These are phyloP conservation scores for Hymenoscyphus fructigenus DNA, from an alignment of 2,329 filamentous ascomycete species.

Conservation along the genomic window DNA sequence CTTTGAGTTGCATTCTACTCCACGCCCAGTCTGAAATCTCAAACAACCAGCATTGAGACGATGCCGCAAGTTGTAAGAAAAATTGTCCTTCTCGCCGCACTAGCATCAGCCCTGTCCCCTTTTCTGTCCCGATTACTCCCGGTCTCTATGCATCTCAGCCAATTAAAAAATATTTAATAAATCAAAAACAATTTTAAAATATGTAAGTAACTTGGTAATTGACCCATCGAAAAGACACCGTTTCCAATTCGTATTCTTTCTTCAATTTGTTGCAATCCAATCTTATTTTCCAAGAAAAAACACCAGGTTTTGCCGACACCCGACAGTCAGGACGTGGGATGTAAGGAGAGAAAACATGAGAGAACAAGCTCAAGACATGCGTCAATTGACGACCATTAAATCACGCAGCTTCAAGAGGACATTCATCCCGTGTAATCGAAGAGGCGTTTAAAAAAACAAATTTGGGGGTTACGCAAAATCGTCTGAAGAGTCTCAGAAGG, in stretches of 20 bases:
- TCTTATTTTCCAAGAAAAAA: neutral
- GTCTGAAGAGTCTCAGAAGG: too few species aligned
- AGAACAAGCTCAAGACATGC: neutral
- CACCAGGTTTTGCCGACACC: neutral
- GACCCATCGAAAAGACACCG: neutral
- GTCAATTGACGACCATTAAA: neutral
- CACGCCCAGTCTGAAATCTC: neutral
- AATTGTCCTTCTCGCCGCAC: slow-evolving; percentile 1
- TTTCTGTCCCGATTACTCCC: neutral
- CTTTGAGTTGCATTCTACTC: neutral
- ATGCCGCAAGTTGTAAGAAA: neutral
- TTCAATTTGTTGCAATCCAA: neutral
- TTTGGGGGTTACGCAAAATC: neutral
- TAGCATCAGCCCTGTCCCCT: neutral
- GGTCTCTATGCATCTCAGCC: neutral
- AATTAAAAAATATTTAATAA: neutral
- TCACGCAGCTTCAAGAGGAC: neutral
- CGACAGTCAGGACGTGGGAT: neutral
- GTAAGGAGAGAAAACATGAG: neutral
- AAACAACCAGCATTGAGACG: neutral
- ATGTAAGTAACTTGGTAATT: neutral
- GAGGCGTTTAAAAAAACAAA: neutral
- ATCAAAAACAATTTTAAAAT: neutral
- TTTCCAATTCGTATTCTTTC: neutral
- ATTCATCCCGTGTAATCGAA: neutral